Evolutionary conservation across 163 green algal species (phyloP).

Genomic region (Scenedesmus sp.): DNA sequence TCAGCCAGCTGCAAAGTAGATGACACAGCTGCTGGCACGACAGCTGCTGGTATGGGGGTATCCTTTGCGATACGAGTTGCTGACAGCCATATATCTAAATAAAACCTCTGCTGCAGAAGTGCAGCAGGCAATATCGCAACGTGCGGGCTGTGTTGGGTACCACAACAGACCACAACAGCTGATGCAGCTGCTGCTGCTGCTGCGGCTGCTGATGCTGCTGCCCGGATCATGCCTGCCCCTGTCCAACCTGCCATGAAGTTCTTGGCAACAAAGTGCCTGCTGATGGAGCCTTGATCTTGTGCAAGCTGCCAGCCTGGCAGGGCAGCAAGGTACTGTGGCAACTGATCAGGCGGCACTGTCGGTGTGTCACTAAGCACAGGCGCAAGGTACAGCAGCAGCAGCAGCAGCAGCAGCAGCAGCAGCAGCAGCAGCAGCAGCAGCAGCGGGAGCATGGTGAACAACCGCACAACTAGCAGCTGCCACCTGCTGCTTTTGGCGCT

Average conservation of each 20-base stretch:
- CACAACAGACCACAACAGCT: background rate
- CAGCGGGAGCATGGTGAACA: too few species aligned
- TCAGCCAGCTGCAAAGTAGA: too few species aligned
- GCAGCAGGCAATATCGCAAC: too few species aligned
- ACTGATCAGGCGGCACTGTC: constrained; percentile 60
- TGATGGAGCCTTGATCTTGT: constrained; percentile 58
- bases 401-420: constrained; percentile 9
- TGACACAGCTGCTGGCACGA: too few species aligned
- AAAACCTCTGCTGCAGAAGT: too few species aligned
- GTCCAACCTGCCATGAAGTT: constrained; percentile 79
- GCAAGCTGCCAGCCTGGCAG: constrained; percentile 76
- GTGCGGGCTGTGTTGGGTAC: too few species aligned
- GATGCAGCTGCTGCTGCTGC: background rate
- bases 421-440: constrained; percentile 6
- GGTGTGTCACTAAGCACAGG: constrained; percentile 65
- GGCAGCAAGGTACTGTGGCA: constrained; percentile 64
- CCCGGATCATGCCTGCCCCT: constrained; percentile 52
- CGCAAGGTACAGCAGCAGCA: background rate
- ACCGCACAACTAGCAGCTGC: too few species aligned
- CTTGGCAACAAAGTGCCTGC: constrained; percentile 73
- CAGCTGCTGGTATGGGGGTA: too few species aligned
- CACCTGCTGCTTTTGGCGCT: background rate
- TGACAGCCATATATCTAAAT: too few species aligned
- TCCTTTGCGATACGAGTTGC: too few species aligned
- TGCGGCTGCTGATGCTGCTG: background rate